Conservation (phyloP, 2,329 filamentous ascomycete genomes). For the Dactylellina leptospora region DNA sequence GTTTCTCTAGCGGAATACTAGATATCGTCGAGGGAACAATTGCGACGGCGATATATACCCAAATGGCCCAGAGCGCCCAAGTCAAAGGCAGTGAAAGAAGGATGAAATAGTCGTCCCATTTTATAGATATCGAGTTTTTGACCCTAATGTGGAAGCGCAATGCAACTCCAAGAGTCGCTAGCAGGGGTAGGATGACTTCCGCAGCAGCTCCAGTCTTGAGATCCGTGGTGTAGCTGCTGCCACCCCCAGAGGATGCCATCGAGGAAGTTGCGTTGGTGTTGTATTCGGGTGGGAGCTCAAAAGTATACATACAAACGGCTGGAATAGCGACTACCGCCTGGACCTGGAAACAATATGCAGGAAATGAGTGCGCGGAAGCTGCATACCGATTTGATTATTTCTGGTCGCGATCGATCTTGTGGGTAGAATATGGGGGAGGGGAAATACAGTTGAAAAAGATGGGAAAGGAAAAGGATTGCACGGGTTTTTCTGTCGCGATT, state of each 20-base stretch:
- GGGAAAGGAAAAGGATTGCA: neutral
- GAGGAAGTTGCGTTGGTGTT: neutral
- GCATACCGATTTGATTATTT: no score
- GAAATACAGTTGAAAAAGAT: no score
- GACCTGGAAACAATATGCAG: neutral
- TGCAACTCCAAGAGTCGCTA: conserved; percentile 29
- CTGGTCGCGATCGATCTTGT: no score
- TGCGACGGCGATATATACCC: conserved; percentile 27
- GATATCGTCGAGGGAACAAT: conserved; percentile 29
- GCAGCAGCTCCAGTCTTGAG: conserved; percentile 32
- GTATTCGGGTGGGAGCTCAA: conserved; percentile 6
- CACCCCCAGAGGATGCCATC: no score
- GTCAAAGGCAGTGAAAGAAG: conserved; percentile 34
- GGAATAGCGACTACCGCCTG: neutral
- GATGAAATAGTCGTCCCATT: conserved; percentile 49
- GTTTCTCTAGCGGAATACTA: conserved; percentile 7
- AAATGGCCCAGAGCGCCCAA: conserved; percentile 41
- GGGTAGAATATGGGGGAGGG: no score
- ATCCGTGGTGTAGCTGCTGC: conserved; percentile 37
- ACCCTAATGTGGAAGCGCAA: conserved; percentile 41
- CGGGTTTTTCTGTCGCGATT: neutral
- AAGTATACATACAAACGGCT: neutral
- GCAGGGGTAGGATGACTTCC: conserved; percentile 39
- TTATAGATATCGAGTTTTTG: conserved; percentile 31
- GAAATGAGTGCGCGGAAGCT: no score